Evolutionary conservation across 768 basidiomycete genomes (phyloP).

Genomic region (Pulveroboletus sp.): DNA sequence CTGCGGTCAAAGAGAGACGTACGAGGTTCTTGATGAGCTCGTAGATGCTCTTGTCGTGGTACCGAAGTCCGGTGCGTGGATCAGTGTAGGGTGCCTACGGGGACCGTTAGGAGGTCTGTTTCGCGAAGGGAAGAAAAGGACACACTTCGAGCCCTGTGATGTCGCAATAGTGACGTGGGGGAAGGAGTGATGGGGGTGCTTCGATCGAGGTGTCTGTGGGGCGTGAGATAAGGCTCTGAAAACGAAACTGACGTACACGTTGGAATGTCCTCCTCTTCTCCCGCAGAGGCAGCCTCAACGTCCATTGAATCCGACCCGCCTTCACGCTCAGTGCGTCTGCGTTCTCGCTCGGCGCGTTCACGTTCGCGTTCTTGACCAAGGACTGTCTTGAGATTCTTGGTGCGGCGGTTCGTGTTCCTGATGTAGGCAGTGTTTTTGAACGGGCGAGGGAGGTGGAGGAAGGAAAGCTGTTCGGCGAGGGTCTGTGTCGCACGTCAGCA

Average conservation of each 20-base stretch:
- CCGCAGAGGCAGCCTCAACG: slow-evolving; percentile 38
- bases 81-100: slow-evolving; percentile 73
- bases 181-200: slow-evolving; percentile 77
- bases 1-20: slow-evolving; percentile 7
- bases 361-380: slow-evolving; percentile 76
- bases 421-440: slow-evolving; percentile 74
- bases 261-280: slow-evolving; percentile 57
- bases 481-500: slow-evolving; percentile 39
- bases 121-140: not conserved
- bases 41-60: slow-evolving; percentile 85
- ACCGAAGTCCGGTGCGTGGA: slow-evolving; percentile 73
- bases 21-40: slow-evolving; percentile 76
- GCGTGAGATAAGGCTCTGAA: too few species aligned
- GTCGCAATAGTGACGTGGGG: slow-evolving; percentile 76
- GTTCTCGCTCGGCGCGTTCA: slow-evolving; percentile 64
- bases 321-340: slow-evolving; percentile 45
- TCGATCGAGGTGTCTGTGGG: slow-evolving; percentile 76
- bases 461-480: slow-evolving; percentile 71
- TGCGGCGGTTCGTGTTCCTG: slow-evolving; percentile 66
- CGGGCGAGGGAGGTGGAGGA: slow-evolving; percentile 62
- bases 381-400: slow-evolving; percentile 78
- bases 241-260: slow-evolving; percentile 50
- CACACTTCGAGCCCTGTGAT: slow-evolving; percentile 78
- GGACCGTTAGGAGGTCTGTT: not conserved
- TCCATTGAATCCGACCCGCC: slow-evolving; percentile 56